Base-by-base conservation (phyloP, 352 stramenopile genomes). In the Elongisporangium anandrum region DNA sequence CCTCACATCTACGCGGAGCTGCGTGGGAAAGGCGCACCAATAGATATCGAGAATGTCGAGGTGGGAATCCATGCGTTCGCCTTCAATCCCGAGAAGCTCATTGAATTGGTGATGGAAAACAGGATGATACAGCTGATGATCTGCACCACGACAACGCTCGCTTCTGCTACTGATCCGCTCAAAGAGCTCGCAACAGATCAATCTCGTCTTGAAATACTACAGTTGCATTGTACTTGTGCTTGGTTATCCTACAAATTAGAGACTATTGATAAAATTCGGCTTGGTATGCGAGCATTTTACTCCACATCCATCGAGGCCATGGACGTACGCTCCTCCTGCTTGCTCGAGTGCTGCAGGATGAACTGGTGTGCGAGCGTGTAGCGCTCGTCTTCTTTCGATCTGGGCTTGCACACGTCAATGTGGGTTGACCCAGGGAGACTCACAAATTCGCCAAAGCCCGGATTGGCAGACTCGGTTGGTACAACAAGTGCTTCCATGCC, bases 391-490 rank as follows among this genome's bases (percentile, higher is more conserved):
- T 79, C 39, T 17, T 69, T 73, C 13, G 78, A 85, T 5, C 49
- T 59, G 8, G 85, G 85, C 50, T 94, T 94, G 71, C 85, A 94
- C 6, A 94, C 81, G 24, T 89, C 82, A 15, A 91, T 73, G 56
- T 94, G 85, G 16, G 84, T 85, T 3, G 79, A 66, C 22, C 88
- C 68, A 2, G 65, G 61, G n/a, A 94, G 57, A 9, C 57, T 64
- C n/a, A 88, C 66, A 45, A 89, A 90, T 50, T 82, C 71, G 4
- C 77, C 80, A 67, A 94, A 91, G 29, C 81, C 85, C 17, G 81
- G 85, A 39, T 92, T 88, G 6, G 80, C 81, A 16, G 81, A 92
- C 34, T 62, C 59, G 0, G 77, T 68, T 0, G 85, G 85, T 20
- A 94, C 85, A 5, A 94, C 80, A 6, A 94, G 64, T 5, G 85